Base-by-base conservation (phyloP, 306 rosid genomes). In the Lagenaria siceraria region DNA sequence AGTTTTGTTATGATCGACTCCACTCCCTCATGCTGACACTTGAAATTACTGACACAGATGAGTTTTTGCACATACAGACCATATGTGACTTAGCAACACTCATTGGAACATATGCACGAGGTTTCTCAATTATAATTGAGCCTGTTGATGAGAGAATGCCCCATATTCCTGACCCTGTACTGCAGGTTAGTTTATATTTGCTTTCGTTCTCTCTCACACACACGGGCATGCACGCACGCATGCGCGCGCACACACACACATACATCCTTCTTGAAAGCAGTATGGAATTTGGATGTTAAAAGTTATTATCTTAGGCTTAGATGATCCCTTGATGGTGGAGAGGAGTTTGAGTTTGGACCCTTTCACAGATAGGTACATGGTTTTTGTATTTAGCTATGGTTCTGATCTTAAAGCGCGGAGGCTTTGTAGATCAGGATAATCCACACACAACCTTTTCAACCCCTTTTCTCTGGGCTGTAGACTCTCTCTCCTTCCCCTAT, bases 91-190 rank as follows among this genome's bases (percentile, higher is more conserved):
- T 95, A 81, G 97, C 97, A 24, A 95, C 98, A n/a, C 96, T 95
- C 38, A 92, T 95, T 68, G 97, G 97, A 29, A 95, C 97, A 11
- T 95, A 92, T 78, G 82, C 96, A 14, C 91, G 98, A 25, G 98
- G 98, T 58, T 94, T 94, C 82, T 92, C 97, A 22, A 81, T 95
- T 60, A 95, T 92, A 85, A 92, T 92, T 76, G 97, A 95, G 77
- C 98, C 98, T 52, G 88, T 82, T 83, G 98, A 95, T 69, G 98
- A 95, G 87, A 86, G 98, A 87, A 95, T 95, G 98, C 97, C 97
- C 1, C 97, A 95, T 83, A 90, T 95, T 92, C 98, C 97, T 58
- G 98, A 95, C 82, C 98, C 98, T 68, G 92, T 95, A 77, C 86
- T 92, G 80, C 98, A 95, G 96, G 98, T 92, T 64, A 33, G 88